Evolutionary conservation across 2,329 filamentous ascomycete genomes (phyloP).

Genomic region (Ceratocystis huliohia): DNA sequence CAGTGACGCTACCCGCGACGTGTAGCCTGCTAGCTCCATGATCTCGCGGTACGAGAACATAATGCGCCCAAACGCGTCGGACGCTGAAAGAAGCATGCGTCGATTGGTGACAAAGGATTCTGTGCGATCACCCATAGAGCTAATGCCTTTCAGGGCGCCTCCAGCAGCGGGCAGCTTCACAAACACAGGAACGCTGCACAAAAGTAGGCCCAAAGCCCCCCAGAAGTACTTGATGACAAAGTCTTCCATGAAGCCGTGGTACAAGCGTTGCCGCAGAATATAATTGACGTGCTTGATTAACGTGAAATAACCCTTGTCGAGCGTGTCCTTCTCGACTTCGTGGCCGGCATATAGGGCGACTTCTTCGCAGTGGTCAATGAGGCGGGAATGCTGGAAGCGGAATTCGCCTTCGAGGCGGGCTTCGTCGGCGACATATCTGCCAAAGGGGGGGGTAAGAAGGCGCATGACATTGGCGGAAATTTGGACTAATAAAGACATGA

Average conservation of each 20-base stretch:
- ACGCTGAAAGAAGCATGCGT: conserved; percentile 80
- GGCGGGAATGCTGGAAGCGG: conserved; percentile 80
- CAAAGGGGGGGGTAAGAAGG: conserved; percentile 86
- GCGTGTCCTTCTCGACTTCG: conserved; percentile 84
- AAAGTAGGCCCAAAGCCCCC: conserved; percentile 79
- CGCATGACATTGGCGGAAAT: conserved; percentile 88
- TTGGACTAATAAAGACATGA: conserved; percentile 90
- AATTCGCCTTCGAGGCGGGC: conserved; percentile 91
- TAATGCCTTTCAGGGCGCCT: conserved; percentile 34
- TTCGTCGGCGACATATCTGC: conserved; percentile 94
- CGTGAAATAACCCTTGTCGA: conserved; percentile 98
- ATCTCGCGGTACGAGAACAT: conserved; percentile 99
- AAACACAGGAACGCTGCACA: conserved; percentile 93
- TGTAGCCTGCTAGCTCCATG: conserved; percentile 90
- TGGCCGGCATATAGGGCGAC: conserved; percentile 86
- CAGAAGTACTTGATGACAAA: conserved; percentile 99
- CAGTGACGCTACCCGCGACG: conserved; percentile 76
- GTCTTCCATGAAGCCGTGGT: conserved; percentile 99
- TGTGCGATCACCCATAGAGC: conserved; percentile 56
- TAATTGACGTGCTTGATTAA: conserved; percentile 98
- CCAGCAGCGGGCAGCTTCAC: conserved; percentile 64
- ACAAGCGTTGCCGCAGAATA: conserved; percentile 77
- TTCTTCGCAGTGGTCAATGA: conserved; percentile 95
- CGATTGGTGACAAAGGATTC: conserved; percentile 87
- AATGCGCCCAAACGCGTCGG: conserved; percentile 85